phyloP scores from a whole-genome alignment of 129 eudicot genomes.

The Rutidosis leptorrhynchoides region DNA sequence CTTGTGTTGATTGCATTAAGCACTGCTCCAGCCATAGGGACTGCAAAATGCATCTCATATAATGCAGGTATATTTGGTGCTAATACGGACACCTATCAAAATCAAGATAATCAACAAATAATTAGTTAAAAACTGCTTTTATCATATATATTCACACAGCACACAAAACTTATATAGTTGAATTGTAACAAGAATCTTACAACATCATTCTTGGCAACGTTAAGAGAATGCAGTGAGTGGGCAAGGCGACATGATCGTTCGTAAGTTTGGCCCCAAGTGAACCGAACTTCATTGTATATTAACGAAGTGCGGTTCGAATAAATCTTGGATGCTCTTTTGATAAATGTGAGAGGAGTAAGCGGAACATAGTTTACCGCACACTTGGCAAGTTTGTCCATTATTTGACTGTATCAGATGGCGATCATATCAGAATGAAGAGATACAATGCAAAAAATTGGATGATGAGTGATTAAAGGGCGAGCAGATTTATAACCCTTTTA shows the following conservation, averaged over 20 bases:
- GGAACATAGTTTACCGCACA: constrained; percentile 57
- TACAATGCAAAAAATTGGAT: too few species aligned
- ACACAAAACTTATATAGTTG: background rate
- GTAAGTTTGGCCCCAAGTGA: constrained; percentile 63
- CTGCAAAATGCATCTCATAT: constrained; percentile 72
- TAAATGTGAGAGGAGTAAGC: constrained; percentile 60
- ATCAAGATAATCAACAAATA: background rate
- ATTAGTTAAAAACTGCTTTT: background rate
- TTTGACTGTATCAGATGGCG: too few species aligned
- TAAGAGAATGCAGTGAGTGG: constrained; percentile 50
- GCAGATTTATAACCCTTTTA: too few species aligned
- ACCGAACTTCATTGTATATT: constrained; percentile 38
- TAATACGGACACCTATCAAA: constrained; percentile 53
- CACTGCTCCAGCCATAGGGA: constrained; percentile 79
- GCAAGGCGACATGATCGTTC: constrained; percentile 60
- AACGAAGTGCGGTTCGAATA: constrained; percentile 52
- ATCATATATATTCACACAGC: background rate
- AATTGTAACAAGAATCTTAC: constrained; percentile 27
- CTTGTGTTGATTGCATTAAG: constrained; percentile 66
- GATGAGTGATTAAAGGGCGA: too few species aligned
- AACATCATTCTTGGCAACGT: constrained; percentile 49
- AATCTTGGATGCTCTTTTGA: constrained; percentile 55
- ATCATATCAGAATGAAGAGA: too few species aligned
- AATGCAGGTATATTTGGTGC: constrained; percentile 71
- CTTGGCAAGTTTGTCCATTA: too few species aligned